Evolutionary conservation across 192 early-diverging fungal species (phyloP).

Genomic region (Ramicandelaber brevisporus): DNA sequence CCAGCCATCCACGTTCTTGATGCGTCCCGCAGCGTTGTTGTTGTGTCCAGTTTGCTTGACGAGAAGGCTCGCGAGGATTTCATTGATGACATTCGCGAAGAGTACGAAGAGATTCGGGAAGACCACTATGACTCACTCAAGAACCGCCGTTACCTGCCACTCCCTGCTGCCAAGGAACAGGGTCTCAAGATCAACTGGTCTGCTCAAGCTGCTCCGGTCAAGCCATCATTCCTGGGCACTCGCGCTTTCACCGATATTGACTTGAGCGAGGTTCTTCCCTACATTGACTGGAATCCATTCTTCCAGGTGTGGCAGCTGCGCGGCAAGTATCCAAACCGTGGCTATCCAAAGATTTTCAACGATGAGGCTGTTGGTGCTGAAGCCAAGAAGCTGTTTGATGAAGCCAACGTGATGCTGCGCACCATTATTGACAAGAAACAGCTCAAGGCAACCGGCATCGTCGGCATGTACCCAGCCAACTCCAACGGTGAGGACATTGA

Average conservation of each 20-base stretch:
- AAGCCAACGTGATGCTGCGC: constrained; percentile 58
- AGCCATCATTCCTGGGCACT: constrained; percentile 63
- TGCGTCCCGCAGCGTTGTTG: constrained; percentile 75
- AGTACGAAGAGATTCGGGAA: constrained; percentile 81
- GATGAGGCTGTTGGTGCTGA: constrained; percentile 81
- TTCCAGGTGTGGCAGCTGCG: constrained; percentile 96
- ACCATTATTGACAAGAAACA: constrained; percentile 48
- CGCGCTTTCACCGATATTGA: constrained; percentile 52
- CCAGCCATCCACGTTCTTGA: constrained; percentile 75
- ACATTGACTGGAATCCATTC: constrained; percentile 97
- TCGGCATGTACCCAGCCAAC: constrained; percentile 78
- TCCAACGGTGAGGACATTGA: constrained; percentile 73
- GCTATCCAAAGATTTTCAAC: constrained; percentile 92
- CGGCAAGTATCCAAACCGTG: constrained; percentile 88
- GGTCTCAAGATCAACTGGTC: constrained; percentile 43
- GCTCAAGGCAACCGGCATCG: constrained; percentile 45
- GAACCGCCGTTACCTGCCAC: constrained; percentile 47
- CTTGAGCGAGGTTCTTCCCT: constrained; percentile 42
- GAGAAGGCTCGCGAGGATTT: constrained; percentile 55
- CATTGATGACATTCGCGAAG: constrained; percentile 65
- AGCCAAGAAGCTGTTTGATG: constrained; percentile 69
- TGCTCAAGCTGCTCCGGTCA: constrained; percentile 30
- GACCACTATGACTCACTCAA: constrained; percentile 84
- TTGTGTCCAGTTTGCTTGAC: constrained; percentile 71
- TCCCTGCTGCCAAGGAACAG: constrained; percentile 42